These are phyloP conservation scores for Termitomyces sp. DNA, from an alignment of 768 basidiomycete species.

Conservation along the genomic window DNA sequence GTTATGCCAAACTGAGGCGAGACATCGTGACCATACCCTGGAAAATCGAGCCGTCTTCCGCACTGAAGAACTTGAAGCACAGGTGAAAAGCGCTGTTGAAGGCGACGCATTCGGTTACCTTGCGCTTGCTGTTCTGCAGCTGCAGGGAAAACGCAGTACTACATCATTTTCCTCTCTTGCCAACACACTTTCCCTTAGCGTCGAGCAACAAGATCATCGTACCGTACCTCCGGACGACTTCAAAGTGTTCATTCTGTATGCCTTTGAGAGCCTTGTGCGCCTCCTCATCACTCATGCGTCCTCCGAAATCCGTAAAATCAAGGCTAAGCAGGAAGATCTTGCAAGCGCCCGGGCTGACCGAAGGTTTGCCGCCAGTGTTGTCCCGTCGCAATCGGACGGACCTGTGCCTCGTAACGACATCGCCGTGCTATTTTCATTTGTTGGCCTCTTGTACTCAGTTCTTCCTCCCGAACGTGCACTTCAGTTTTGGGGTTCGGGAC, in stretches of 20 bases:
- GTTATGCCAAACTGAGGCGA: slow-evolving; percentile 74
- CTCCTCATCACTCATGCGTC: slow-evolving; percentile 75
- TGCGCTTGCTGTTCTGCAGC: slow-evolving; percentile 52
- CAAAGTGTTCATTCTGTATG: slow-evolving; percentile 51
- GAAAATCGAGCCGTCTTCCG: slow-evolving; percentile 66
- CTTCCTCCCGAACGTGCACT: slow-evolving; percentile 75
- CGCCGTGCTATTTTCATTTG: slow-evolving; percentile 79
- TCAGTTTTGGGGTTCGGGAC: slow-evolving; percentile 82
- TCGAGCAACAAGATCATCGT: slow-evolving; percentile 46
- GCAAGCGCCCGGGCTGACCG: slow-evolving; percentile 67
- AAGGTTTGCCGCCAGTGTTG: slow-evolving; percentile 42
- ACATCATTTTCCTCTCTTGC: slow-evolving; percentile 34
- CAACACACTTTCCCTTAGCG: slow-evolving; percentile 30
- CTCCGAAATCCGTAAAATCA: slow-evolving; percentile 81
- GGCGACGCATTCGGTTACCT: slow-evolving; percentile 80
- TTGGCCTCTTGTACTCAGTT: slow-evolving; percentile 75
- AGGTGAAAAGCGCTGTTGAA: slow-evolving; percentile 82
- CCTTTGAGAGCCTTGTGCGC: slow-evolving; percentile 71
- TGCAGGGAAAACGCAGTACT: slow-evolving; percentile 44
- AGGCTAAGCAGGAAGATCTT: slow-evolving; percentile 87
- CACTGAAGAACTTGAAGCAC: slow-evolving; percentile 77
- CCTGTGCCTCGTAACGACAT: slow-evolving; percentile 74
- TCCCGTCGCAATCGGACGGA: slow-evolving; percentile 38
- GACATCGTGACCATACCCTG: slow-evolving; percentile 64
- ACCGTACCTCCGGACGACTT: slow-evolving; percentile 50